These are phyloP conservation scores for Pseudonitzschia delicatissima DNA, from an alignment of 108 stramenopile species.

Conservation along the genomic window DNA sequence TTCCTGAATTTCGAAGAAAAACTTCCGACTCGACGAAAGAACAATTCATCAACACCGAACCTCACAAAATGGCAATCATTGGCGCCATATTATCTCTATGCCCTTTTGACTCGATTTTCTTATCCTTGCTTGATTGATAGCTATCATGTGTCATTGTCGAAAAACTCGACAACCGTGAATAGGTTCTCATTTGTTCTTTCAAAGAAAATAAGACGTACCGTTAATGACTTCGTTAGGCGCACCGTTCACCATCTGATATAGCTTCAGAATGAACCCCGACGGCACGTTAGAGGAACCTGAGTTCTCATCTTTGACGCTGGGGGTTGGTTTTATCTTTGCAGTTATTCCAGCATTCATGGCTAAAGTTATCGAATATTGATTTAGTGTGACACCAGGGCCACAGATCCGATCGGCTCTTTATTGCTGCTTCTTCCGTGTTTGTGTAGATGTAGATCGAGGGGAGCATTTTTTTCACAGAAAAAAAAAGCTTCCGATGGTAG, in stretches of 20 bases:
- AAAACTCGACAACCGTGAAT: no score
- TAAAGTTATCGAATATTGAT: background rate
- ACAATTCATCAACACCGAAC: no score
- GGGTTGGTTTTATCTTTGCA: background rate
- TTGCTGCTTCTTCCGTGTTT: background rate
- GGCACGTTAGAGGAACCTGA: constrained; percentile 18
- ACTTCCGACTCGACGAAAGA: background rate
- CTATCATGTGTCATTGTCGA: no score
- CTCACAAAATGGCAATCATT: no score
- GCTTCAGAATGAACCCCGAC: constrained; percentile 81
- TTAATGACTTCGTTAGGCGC: constrained; percentile 80
- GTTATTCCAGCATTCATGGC: constrained; percentile 2
- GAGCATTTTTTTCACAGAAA: background rate
- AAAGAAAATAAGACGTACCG: constrained; percentile 54
- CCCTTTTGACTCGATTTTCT: no score
- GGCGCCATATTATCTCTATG: no score
- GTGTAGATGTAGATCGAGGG: background rate
- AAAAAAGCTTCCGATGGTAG: constrained; percentile 8
- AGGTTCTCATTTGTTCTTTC: no score
- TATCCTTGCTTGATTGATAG: no score
- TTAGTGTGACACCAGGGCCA: background rate
- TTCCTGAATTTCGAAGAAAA: no score
- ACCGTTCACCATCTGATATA: constrained; percentile 84
- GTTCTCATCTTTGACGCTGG: background rate
- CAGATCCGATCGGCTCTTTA: constrained; percentile 6